Conservation (phyloP, 495 filamentous ascomycete species). For the Daldinia concentrica region DNA sequence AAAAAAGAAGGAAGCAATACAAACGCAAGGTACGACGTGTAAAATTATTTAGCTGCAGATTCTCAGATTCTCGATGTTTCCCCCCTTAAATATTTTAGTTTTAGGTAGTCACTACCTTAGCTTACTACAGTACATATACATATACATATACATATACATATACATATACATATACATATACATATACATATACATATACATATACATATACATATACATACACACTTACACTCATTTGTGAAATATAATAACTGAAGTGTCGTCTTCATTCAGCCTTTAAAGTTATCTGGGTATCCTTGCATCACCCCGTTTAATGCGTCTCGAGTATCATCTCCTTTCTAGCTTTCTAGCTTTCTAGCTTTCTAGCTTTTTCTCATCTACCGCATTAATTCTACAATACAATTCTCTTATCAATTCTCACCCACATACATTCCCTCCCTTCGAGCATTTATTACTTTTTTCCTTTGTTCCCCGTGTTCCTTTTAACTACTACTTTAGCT, state of each 20-base stretch:
- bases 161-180: no score
- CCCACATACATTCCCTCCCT: constrained; percentile 12
- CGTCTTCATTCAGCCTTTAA: constrained; percentile 36
- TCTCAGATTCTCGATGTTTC: constrained; percentile 16
- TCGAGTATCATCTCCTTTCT: constrained; percentile 12
- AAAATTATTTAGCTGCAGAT: constrained; percentile 32
- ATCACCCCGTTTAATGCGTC: constrained; percentile 8
- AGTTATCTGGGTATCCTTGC: constrained; percentile 25
- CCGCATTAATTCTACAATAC: constrained; percentile 3
- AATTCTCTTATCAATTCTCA: neutral
- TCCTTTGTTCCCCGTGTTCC: neutral
- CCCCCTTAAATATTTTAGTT: neutral
- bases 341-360: no score
- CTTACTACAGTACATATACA: neutral
- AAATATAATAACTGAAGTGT: constrained; percentile 5
- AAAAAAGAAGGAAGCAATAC: constrained; percentile 26
- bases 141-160: no score
- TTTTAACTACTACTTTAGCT: constrained; percentile 20
- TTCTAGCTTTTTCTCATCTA: neutral
- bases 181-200: neutral
- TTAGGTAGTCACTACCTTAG: neutral
- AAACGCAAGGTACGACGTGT: constrained; percentile 44
- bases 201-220: no score
- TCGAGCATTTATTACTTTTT: neutral
- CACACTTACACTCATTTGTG: neutral